These are phyloP conservation scores for Przewalskia tangutica DNA, from an alignment of 257 asterid genomes.

Conservation along the genomic window DNA sequence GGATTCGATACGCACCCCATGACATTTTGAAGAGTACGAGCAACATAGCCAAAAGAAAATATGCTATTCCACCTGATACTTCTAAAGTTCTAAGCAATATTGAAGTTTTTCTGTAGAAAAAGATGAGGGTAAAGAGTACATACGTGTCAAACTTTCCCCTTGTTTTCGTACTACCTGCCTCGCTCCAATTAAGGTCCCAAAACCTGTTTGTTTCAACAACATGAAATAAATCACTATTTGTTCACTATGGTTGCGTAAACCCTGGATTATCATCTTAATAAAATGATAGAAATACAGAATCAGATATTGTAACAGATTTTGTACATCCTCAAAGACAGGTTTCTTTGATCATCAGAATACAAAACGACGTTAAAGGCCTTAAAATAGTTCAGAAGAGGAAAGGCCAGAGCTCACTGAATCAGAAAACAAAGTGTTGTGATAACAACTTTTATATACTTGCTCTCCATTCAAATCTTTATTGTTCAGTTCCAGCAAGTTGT, in stretches of 20 bases:
- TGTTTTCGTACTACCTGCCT: conserved; percentile 34
- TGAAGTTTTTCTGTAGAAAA: background rate
- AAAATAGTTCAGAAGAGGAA: background rate
- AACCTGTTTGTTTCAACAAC: conserved; percentile 23
- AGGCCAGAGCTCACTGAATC: background rate
- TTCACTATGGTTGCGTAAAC: too few relatives aligned
- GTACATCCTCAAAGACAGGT: background rate
- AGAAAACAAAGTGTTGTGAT: background rate
- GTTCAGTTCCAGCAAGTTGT: conserved; percentile 7
- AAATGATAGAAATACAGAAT: background rate
- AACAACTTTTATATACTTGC: background rate
- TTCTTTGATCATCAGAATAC: background rate
- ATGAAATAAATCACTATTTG: background rate
- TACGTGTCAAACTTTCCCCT: conserved; percentile 43
- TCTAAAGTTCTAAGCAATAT: background rate
- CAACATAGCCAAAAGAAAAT: too few relatives aligned
- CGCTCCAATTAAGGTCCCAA: conserved; percentile 67
- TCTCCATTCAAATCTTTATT: conserved; percentile 8
- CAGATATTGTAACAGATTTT: background rate
- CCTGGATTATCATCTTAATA: background rate
- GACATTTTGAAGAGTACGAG: too few relatives aligned
- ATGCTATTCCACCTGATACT: background rate
- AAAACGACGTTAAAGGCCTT: background rate
- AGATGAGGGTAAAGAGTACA: background rate
- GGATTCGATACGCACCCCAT: background rate